A percentile compares a stretch with the other conserved stretches of the same genome.
Conservation (phyloP, 2,329 filamentous ascomycete species). For the Pseudogymnoascus sp. region DNA sequence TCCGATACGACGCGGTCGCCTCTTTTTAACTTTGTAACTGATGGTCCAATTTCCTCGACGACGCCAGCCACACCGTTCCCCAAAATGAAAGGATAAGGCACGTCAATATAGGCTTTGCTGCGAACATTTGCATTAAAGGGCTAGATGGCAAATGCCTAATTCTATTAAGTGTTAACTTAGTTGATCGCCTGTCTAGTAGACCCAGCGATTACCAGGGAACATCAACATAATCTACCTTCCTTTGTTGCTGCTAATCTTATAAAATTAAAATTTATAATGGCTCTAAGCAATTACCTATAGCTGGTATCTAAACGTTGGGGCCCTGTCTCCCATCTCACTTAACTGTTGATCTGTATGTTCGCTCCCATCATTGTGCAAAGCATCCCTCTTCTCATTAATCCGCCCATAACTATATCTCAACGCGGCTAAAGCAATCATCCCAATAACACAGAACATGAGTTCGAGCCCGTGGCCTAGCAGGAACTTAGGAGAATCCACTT, state of each 20-base stretch:
- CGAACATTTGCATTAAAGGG: slow-evolving; percentile 28
- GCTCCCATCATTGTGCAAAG: slow-evolving; percentile 21
- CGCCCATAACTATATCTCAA: slow-evolving; percentile 35
- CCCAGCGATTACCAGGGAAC: neutral
- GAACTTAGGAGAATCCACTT: slow-evolving; percentile 36
- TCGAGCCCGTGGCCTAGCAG: slow-evolving; percentile 44
- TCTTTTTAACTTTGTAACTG: slow-evolving; percentile 35
- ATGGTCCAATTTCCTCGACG: slow-evolving; percentile 42
- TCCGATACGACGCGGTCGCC: slow-evolving; percentile 43
- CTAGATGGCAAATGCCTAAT: slow-evolving; percentile 34
- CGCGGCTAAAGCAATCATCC: slow-evolving; percentile 35
- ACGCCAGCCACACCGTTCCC: slow-evolving; percentile 49
- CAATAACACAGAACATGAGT: slow-evolving; percentile 40
- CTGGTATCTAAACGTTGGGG: slow-evolving; percentile 42
- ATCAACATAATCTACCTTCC: slow-evolving; percentile 6
- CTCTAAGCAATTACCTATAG: slow-evolving; percentile 22
- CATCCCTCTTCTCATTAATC: slow-evolving; percentile 39
- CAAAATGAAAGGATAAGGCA: slow-evolving; percentile 32
- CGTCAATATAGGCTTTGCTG: slow-evolving; percentile 32
- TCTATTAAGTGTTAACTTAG: slow-evolving; percentile 14
- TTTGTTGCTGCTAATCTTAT: neutral
- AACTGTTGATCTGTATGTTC: slow-evolving; percentile 37
- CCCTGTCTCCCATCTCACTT: slow-evolving; percentile 42
- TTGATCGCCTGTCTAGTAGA: neutral
- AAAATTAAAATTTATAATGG: neutral